Percentiles rank a stretch among this genome's conserved stretches.
Conservation (phyloP, 495 filamentous ascomycete genomes). For the Penicillium taxi region DNA sequence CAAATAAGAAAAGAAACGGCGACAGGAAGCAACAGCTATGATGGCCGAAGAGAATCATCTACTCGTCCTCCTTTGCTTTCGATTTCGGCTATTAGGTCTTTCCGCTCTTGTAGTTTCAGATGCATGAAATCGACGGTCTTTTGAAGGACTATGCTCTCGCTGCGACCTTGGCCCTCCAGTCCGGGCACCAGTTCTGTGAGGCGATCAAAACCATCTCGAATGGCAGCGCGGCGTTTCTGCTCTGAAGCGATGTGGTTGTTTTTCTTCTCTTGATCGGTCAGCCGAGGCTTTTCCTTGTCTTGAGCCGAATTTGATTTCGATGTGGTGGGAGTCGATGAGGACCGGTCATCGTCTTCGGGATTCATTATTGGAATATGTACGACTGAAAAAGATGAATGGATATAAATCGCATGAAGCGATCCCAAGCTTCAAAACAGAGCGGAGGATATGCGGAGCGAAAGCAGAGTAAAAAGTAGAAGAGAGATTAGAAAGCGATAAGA, state of each 20-base stretch:
- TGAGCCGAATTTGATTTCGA: slow-evolving; percentile 42
- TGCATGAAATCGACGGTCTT: slow-evolving; percentile 67
- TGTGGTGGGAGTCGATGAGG: slow-evolving; percentile 52
- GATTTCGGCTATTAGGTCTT: slow-evolving; percentile 53
- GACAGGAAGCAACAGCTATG: slow-evolving; percentile 7
- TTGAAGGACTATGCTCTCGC: slow-evolving; percentile 74
- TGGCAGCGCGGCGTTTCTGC: slow-evolving; percentile 79
- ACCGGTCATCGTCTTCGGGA: slow-evolving; percentile 31
- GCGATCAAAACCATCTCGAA: slow-evolving; percentile 79
- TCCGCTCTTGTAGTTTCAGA: slow-evolving; percentile 54
- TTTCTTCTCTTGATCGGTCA: slow-evolving; percentile 84
- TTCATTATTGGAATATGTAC: slow-evolving; percentile 23
- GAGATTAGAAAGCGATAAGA: no score
- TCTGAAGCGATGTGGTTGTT: slow-evolving; percentile 86
- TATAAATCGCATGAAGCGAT: slow-evolving; percentile 13
- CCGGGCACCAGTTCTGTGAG: slow-evolving; percentile 79
- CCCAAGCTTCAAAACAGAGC: no score
- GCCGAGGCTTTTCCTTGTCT: slow-evolving; percentile 59
- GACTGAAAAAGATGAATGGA: no score
- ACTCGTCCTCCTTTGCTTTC: slow-evolving; percentile 52
- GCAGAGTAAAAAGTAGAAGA: no score
- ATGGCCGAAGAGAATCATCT: slow-evolving; percentile 38
- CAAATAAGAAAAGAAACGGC: neutral
- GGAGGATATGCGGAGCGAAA: no score
- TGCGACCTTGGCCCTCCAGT: slow-evolving; percentile 71